Percentiles rank a stretch among this genome's conserved stretches.
These are phyloP conservation scores for Rhypophila decipiens DNA, from an alignment of 495 filamentous ascomycete species.

Conservation along the genomic window DNA sequence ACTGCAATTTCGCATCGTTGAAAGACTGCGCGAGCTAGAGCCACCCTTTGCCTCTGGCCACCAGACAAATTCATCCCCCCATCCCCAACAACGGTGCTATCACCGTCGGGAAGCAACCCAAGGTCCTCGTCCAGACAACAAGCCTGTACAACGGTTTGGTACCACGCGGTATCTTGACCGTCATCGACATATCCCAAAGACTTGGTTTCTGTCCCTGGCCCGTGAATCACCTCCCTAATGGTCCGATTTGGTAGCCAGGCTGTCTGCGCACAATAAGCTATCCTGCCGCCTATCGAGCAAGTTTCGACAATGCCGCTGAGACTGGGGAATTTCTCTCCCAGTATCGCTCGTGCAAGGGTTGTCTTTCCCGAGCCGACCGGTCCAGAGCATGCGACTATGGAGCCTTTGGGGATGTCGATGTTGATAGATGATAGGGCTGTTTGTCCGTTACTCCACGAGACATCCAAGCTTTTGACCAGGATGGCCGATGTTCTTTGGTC, in stretches of 20 bases:
- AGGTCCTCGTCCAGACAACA: slow-evolving; percentile 55
- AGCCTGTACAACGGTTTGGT: slow-evolving; percentile 44
- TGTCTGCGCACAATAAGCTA: slow-evolving; percentile 37
- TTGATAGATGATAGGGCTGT: slow-evolving; percentile 7
- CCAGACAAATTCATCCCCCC: slow-evolving; percentile 55
- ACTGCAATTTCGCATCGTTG: slow-evolving; percentile 22
- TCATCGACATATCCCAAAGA: too few species aligned
- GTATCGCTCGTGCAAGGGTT: slow-evolving; percentile 46
- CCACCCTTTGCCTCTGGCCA: slow-evolving; percentile 55
- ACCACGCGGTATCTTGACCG: slow-evolving; percentile 46
- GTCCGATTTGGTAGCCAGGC: slow-evolving; percentile 53
- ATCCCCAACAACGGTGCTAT: slow-evolving; percentile 53
- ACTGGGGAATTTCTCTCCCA: slow-evolving; percentile 43
- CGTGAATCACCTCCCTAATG: slow-evolving; percentile 43
- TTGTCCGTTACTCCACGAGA: slow-evolving; percentile 3
- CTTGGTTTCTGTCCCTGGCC: slow-evolving; percentile 25
- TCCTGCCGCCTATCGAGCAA: slow-evolving; percentile 2
- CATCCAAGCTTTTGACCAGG: slow-evolving; percentile 10
- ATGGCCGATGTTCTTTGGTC: neutral
- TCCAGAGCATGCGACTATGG: slow-evolving; percentile 18
- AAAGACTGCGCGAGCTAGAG: slow-evolving; percentile 32
- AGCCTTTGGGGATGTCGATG: slow-evolving; percentile 6
- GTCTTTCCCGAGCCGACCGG: slow-evolving; percentile 54
- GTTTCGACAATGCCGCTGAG: slow-evolving; percentile 39
- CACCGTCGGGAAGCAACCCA: slow-evolving; percentile 44